Evolutionary conservation across 1,139 yeast genomes (phyloP), one percentile per base, ranked within the genome.

Genomic region (Debaryomyces fabryi): DNA sequence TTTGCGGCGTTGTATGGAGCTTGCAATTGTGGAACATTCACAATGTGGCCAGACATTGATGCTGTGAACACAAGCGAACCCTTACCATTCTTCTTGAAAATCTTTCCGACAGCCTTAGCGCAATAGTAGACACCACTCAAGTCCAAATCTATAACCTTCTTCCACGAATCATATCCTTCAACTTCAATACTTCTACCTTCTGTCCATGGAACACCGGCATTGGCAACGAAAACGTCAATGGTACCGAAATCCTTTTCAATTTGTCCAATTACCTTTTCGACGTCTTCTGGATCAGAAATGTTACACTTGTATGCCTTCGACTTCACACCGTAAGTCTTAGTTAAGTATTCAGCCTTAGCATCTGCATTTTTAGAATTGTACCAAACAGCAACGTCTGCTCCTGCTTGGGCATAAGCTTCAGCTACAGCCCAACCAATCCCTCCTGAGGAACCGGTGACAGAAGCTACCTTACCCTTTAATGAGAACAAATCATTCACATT

Each of bases 151-250:
- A 88, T 74, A 49, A 88, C 83, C 60, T 79, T 80, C 55, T 83
- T 71, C 91, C 91, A 88, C 56, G 50, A 52, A 9, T 81, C 81
- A 65, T 65, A 68, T 36, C 73, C 76, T 52, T 74, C 72, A 20
- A 76, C 80, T 48, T 87, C 89, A 51, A 87, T 71, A 58, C 83
- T 65, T 35, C 85, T 76, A 21, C 96, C 96, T 23, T 82, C 81
- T 33, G 84, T 79, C 96, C 96, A 90, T 25, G 95, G 88, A 39
- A 88, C 82, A 52, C 97, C 97, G 21, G 97, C 97, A 66, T 90
- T 90, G 60, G 96, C 95, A 25, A 90, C 96, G 63, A 89, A 86
- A 33, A 89, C 76, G 63, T 90, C 97, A 58, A 90, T 85, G 52
- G 83, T 82, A 35, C 83, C 83, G 64, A 91, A 90, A 62, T 89